Conservation (phyloP, 345 rosid genomes). For the Bretschneidera sinensis region DNA sequence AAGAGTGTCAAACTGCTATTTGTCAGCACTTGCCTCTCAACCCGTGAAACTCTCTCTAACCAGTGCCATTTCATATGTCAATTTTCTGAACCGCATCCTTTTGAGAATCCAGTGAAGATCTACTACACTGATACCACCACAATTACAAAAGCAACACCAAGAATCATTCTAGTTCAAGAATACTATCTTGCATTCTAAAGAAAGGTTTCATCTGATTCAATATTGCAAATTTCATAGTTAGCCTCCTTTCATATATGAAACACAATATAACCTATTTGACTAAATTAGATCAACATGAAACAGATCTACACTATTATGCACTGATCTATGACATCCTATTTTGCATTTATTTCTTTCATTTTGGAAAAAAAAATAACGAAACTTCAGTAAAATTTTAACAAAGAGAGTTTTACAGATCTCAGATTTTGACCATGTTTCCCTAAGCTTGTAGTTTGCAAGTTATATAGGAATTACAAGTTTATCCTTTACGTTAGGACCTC, state of each 20-base stretch:
- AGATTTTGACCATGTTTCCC: too few species aligned
- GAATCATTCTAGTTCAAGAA: neutral
- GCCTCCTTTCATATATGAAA: neutral
- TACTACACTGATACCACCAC: neutral
- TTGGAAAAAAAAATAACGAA: too few species aligned
- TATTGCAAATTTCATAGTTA: neutral
- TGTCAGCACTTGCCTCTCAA: neutral
- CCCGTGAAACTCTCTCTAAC: neutral
- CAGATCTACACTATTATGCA: neutral
- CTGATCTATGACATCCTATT: neutral
- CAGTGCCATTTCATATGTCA: neutral
- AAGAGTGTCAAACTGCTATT: neutral
- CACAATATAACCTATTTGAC: neutral
- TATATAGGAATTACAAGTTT: too few species aligned
- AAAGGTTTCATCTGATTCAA: neutral
- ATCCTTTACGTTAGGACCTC: too few species aligned
- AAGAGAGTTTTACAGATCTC: too few species aligned
- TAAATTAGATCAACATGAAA: neutral
- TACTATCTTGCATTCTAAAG: neutral
- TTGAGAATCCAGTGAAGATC: neutral
- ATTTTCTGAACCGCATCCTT: neutral
- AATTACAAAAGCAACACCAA: neutral
- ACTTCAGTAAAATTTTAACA: too few species aligned
- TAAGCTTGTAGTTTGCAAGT: too few species aligned
- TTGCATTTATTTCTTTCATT: too few species aligned